Conservation (phyloP, 2,329 filamentous ascomycete species). For the Epichloe baconii region DNA sequence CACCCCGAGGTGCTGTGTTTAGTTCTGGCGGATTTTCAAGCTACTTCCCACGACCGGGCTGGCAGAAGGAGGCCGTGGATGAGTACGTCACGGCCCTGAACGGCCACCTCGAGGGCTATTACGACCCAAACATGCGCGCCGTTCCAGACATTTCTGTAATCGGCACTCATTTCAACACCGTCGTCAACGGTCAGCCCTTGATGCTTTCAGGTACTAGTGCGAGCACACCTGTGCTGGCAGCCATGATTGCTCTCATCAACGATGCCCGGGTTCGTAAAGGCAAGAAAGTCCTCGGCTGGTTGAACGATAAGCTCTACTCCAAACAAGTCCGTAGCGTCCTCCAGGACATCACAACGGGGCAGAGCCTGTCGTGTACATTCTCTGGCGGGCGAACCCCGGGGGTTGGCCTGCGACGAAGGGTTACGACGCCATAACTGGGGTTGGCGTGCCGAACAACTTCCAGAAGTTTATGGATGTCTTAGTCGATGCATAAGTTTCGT, state of each 20-base stretch:
- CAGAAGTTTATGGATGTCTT: constrained; percentile 22
- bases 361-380: constrained; percentile 27
- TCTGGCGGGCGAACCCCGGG: constrained; percentile 15
- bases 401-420: constrained; percentile 33
- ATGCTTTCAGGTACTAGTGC: constrained; percentile 34
- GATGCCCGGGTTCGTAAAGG: constrained; percentile 36
- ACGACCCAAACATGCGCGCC: constrained; percentile 32
- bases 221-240: constrained; percentile 39
- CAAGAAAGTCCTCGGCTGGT: constrained; percentile 37
- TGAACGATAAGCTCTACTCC: constrained; percentile 37
- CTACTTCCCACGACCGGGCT: constrained; percentile 31
- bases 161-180: constrained; percentile 40
- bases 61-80: constrained; percentile 29
- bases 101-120: constrained; percentile 29
- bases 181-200: constrained; percentile 15
- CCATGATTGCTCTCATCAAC: constrained; percentile 41
- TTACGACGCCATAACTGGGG: constrained; percentile 36
- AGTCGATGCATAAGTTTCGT: constrained; percentile 9
- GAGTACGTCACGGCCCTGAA: constrained; percentile 28
- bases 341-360: constrained; percentile 28
- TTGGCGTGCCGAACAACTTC: constrained; percentile 34
- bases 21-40: constrained; percentile 40
- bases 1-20: constrained; percentile 29
- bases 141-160: constrained; percentile 41
- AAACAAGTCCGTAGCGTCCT: constrained; percentile 22